Conservation (phyloP, 805 yeast species). For the Saturnispora gosingensis region DNA sequence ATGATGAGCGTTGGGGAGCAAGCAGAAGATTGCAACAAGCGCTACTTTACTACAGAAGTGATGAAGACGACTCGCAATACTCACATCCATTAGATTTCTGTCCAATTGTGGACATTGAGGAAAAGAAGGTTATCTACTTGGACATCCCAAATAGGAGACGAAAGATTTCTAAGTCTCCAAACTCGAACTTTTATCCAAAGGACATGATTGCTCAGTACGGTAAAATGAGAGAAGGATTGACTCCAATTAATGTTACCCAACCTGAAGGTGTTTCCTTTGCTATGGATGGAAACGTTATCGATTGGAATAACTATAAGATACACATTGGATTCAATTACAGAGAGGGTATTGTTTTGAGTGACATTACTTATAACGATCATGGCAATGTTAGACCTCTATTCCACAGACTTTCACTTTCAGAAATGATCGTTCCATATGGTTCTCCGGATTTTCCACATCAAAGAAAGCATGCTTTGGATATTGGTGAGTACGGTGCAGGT, state of each 20-base stretch:
- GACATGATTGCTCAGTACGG: conserved; percentile 55
- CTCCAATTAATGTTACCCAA: conserved; percentile 64
- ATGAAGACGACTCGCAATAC: conserved; percentile 62
- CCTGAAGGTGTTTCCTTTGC: conserved; percentile 78
- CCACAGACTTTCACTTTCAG: conserved; percentile 69
- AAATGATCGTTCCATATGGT: conserved; percentile 84
- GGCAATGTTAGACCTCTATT: conserved; percentile 65
- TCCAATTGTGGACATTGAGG: conserved; percentile 72
- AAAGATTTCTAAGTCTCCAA: conserved; percentile 58
- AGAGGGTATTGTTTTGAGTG: conserved; percentile 74
- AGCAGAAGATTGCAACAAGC: conserved; percentile 72
- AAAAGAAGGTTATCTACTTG: conserved; percentile 56
- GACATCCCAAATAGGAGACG: conserved; percentile 72
- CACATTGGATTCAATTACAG: conserved; percentile 81
- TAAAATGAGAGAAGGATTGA: conserved; percentile 51
- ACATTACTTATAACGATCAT: conserved; percentile 65
- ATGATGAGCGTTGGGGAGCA: conserved; percentile 67
- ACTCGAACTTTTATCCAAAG: conserved; percentile 60
- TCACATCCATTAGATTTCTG: conserved; percentile 74
- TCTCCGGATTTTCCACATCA: conserved; percentile 73
- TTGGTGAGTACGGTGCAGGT: conserved; percentile 86
- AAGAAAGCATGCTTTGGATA: conserved; percentile 78
- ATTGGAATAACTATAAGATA: conserved; percentile 70
- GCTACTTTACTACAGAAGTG: conserved; percentile 63
- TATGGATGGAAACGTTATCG: conserved; percentile 58